These are phyloP conservation scores for Macrotyloma uniflorum DNA, from an alignment of 306 rosid genomes.

Conservation along the genomic window DNA sequence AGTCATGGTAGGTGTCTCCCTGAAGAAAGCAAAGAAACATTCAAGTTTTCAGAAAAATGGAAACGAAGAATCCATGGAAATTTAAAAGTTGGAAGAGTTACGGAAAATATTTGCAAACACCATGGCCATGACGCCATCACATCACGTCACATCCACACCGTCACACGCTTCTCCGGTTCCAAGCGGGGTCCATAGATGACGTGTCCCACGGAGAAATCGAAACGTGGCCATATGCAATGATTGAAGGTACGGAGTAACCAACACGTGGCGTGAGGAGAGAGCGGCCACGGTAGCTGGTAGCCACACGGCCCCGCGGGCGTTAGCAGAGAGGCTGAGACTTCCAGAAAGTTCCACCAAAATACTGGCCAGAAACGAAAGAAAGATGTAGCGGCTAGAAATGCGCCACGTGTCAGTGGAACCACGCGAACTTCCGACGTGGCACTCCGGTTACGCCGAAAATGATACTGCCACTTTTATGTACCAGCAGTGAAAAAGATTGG, in stretches of 20 bases:
- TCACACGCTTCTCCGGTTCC: not conserved
- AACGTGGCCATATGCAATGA: constrained; percentile 48
- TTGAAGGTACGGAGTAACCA: not conserved
- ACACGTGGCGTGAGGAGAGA: constrained; percentile 40
- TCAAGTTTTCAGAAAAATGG: not conserved
- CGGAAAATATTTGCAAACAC: not conserved
- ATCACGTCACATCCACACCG: not conserved
- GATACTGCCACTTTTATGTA: constrained; percentile 56
- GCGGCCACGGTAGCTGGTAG: constrained; percentile 38
- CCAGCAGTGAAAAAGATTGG: constrained; percentile 44
- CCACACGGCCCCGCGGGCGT: constrained; percentile 17
- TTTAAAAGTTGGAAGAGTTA: too few relatives aligned
- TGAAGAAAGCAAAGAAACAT: too few relatives aligned
- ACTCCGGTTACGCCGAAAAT: constrained; percentile 47
- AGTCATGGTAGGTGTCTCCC: too few relatives aligned
- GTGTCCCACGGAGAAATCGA: not conserved
- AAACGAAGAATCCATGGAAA: not conserved
- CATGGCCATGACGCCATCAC: not conserved
- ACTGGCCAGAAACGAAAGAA: constrained; percentile 45
- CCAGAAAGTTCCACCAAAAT: constrained; percentile 67
- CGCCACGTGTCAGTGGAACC: constrained; percentile 53
- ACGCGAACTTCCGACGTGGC: constrained; percentile 75
- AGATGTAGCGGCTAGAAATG: constrained; percentile 36
- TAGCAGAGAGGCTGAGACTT: constrained; percentile 30
- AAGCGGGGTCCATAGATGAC: not conserved